Conservation (phyloP, 2,329 filamentous ascomycete genomes). For the Botrytis cinerea region DNA sequence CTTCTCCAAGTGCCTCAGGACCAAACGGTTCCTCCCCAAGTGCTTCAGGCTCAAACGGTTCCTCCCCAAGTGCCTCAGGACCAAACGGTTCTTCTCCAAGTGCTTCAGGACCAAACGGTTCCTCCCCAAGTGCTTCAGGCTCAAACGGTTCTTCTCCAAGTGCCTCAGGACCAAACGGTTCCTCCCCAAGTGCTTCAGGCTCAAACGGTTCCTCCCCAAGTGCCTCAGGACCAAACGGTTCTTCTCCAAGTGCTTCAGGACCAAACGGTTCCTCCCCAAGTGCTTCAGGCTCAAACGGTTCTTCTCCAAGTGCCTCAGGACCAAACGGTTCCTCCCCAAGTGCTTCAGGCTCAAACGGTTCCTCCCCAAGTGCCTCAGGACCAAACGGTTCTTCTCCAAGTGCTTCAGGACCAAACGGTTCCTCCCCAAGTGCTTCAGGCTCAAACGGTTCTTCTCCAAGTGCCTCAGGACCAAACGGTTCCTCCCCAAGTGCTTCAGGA, state of each 20-base stretch:
- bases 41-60: not conserved
- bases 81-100: not conserved
- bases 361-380: not conserved
- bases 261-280: not conserved
- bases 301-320: not conserved
- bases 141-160: too few species aligned
- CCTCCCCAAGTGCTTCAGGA: not conserved
- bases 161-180: too few species aligned
- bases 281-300: not conserved
- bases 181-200: too few species aligned
- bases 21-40: not conserved
- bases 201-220: too few species aligned
- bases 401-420: too few species aligned
- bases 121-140: too few species aligned
- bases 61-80: not conserved
- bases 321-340: not conserved
- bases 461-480: too few species aligned
- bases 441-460: too few species aligned
- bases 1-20: not conserved
- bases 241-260: not conserved
- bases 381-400: too few species aligned
- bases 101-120: too few species aligned
- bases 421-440: too few species aligned
- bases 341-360: not conserved
- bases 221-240: not conserved